A percentile compares a stretch with the other conserved stretches of the same genome.
These are phyloP conservation scores for Penicillium italicum DNA, from an alignment of 2,329 filamentous ascomycete species.

Conservation along the genomic window DNA sequence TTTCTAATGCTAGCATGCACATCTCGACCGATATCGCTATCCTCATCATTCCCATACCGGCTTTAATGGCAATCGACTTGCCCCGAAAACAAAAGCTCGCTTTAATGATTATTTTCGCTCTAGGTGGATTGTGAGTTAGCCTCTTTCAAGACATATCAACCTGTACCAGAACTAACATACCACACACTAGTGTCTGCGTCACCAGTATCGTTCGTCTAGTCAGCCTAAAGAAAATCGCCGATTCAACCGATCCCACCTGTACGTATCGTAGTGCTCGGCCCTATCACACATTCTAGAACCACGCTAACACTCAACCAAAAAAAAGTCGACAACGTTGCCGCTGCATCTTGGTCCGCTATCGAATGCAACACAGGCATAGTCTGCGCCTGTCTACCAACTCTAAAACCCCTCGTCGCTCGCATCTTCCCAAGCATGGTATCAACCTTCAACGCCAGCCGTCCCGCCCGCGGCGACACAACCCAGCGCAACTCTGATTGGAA, in stretches of 20 bases:
- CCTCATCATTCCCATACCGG: slow-evolving; percentile 46
- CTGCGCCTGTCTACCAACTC: slow-evolving; percentile 41
- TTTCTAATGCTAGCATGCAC: slow-evolving; percentile 44
- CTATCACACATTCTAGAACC: no score
- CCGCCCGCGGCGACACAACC: slow-evolving; percentile 16
- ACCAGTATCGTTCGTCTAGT: slow-evolving; percentile 36
- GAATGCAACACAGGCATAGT: slow-evolving; percentile 43
- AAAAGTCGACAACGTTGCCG: slow-evolving; percentile 36
- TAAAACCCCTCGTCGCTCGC: slow-evolving; percentile 35
- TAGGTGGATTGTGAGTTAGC: slow-evolving; percentile 37
- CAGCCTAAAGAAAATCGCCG: slow-evolving; percentile 31
- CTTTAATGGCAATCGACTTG: slow-evolving; percentile 40
- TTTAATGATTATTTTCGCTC: slow-evolving; percentile 43
- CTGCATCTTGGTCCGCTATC: slow-evolving; percentile 38
- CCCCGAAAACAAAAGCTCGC: slow-evolving; percentile 43
- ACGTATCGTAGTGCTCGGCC: no score
- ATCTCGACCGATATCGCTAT: slow-evolving; percentile 46
- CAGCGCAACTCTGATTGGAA: slow-evolving; percentile 28
- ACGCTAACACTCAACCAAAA: no score
- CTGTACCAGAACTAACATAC: neutral
- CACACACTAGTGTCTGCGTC: slow-evolving; percentile 29
- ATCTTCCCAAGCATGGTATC: slow-evolving; percentile 32
- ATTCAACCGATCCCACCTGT: slow-evolving; percentile 37
- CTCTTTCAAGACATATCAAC: neutral
- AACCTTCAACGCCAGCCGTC: slow-evolving; percentile 20